Evolutionary conservation across 441 rosid species (phyloP), one percentile per base, ranked within the genome.

Genomic region (Erodium texanum): DNA sequence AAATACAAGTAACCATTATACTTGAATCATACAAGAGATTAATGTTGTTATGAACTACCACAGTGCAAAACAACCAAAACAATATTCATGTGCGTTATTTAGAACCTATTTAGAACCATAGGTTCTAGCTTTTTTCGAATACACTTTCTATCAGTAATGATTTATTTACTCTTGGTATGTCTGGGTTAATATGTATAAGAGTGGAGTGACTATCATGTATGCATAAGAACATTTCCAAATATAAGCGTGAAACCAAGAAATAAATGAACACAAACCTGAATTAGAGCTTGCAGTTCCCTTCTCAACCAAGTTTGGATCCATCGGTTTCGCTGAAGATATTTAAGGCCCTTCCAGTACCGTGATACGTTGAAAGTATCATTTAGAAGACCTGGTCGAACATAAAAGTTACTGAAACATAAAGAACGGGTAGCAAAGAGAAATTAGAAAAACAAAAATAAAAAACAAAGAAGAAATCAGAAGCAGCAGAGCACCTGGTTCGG

Each of bases 251-350:
- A 36, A 8, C 10, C n/a, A 11, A 5, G n/a, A 43, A 50, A 50
- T n/a, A 15, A 50, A 50, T 19, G 3, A 50, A 67, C 48, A 56
- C 38, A 58, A 45, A 91, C 99, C 93, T 88, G 95, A 83, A 88
- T 79, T 41, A 91, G 78, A 79, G 99, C 87, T 75, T 93, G 97
- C 69, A 88, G 74, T 81, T 93, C 99, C 70, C 96, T 89, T 81
- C 71, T 87, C 82, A 89, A 74, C 97, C 97, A 91, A 61, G 74
- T 65, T 45, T 78, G 84, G 58, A 91, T 85, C 92, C 94, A 86
- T 29, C 66, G 76, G 70, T 85, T 91, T 48, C 82, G 76, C 65
- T 85, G 90, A 67, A 80, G 85, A 68, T 82, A 86, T 81, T 85
- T 94, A 12, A 65, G 56, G 66, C 77, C 54, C 78, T 83, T 91